Evolutionary conservation across 345 rosid genomes (phyloP), one percentile per base, ranked within the genome.

Genomic region (Sisymbrium altissimum): DNA sequence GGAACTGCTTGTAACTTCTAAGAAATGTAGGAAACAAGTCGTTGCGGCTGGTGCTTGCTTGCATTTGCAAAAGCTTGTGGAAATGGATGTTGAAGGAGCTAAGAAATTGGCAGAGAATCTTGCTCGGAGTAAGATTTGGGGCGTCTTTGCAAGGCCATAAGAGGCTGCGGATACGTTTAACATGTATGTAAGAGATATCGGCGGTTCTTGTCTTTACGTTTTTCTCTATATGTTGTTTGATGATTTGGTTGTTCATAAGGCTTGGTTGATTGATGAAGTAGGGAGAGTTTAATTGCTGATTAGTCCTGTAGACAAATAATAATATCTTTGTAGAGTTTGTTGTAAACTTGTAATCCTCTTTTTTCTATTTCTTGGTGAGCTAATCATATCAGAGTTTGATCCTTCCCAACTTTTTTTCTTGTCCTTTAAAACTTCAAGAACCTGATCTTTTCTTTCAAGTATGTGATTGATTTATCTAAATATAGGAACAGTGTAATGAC

Each of bases 81-180:
- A 86, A 59, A 82, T 86, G 84, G 88, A 93, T 39, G 80, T 87
- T 35, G 92, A 88, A 57, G 98, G 98, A 11, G 85, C 98, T 50
- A 89, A 87, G 87, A 91, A 85, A 82, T 83, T 94, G 21, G 69
- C 82, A n/a, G 90, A 89, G 36, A 77, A 79, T 74, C 87, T 87
- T 21, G 74, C 87, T 39, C 83, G 88, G 10, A 91, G 93, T 63
- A 91, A 85, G 85, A 85, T 89, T 56, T 94, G 97, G 97, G 95
- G 89, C 0, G 89, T 94, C 64, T 87, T 91, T 39, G 67, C 89
- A 40, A 82, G 91, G 66, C 84, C 89, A 1, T 87, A 77, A 39
- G 45, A 60, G 58, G 57, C 50, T 11, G 12, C 12, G 44, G 60
- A 58, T 19, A 43, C 58, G 7, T 19, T 74, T 66, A 44, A 72